Conservation (phyloP, 495 filamentous ascomycete species). For the Friedmanniomyces simplex region DNA sequence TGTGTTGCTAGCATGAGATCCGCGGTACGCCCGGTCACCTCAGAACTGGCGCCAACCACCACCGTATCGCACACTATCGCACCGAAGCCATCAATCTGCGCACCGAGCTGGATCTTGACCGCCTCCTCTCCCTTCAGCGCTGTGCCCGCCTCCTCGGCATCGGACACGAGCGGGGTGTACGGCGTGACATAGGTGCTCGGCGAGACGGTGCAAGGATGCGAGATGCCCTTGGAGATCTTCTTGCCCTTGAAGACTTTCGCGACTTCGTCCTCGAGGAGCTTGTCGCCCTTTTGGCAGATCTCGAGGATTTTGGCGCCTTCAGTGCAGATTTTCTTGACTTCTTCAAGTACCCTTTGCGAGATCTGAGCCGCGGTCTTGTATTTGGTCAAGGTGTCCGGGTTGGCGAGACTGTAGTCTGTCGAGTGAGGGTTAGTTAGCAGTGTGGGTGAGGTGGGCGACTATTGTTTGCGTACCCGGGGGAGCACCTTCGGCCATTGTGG, state of each 20-base stretch:
- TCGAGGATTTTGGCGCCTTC: constrained; percentile 85
- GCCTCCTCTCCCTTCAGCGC: constrained; percentile 73
- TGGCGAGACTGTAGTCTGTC: constrained; percentile 85
- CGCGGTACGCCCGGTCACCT: constrained; percentile 60
- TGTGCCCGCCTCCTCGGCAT: constrained; percentile 69
- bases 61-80: constrained; percentile 93
- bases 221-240: constrained; percentile 85
- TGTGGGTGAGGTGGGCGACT: background rate
- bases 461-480: constrained; percentile 16
- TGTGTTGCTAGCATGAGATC: constrained; percentile 84
- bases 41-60: constrained; percentile 51
- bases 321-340: constrained; percentile 57
- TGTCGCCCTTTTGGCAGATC: constrained; percentile 90
- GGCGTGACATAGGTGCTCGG: constrained; percentile 91
- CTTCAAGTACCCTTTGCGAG: constrained; percentile 85
- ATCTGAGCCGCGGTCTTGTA: constrained; percentile 94
- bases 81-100: constrained; percentile 95
- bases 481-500: constrained; percentile 27
- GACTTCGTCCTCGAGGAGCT: constrained; percentile 85
- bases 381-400: constrained; percentile 96
- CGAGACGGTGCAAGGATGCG: constrained; percentile 91
- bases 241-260: constrained; percentile 97
- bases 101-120: constrained; percentile 93
- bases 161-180: constrained; percentile 82
- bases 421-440: background rate